Percentiles rank a stretch among this genome's conserved stretches.
These are phyloP conservation scores for Fusarium staphyleae DNA, from an alignment of 2,329 filamentous ascomycete genomes.

Conservation along the genomic window DNA sequence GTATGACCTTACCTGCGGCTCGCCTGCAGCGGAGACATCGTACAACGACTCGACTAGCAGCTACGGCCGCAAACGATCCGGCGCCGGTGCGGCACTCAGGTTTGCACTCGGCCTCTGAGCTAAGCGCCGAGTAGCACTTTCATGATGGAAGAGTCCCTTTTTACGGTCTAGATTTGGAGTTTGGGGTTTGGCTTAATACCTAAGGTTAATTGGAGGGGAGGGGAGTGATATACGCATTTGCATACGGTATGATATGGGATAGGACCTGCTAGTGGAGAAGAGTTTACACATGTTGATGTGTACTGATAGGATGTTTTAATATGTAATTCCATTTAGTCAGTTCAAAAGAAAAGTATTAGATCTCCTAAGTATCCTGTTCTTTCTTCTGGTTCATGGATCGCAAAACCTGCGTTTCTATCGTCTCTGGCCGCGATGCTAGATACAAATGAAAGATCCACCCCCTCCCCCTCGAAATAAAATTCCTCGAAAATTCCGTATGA, in stretches of 20 bases:
- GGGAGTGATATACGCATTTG: constrained; percentile 15
- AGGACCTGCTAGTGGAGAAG: neutral
- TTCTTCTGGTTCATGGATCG: too few relatives aligned
- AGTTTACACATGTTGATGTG: constrained; percentile 11
- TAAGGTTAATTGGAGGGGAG: constrained; percentile 24
- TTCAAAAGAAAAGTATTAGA: constrained; percentile 20
- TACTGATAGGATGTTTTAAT: constrained; percentile 7
- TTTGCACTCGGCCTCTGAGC: constrained; percentile 13
- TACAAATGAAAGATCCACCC: too few relatives aligned
- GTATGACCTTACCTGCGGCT: constrained; percentile 49
- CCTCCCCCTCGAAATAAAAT: too few relatives aligned
- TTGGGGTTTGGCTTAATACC: constrained; percentile 27
- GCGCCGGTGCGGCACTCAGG: neutral
- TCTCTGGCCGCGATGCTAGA: too few relatives aligned
- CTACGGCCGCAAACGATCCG: constrained; percentile 1
- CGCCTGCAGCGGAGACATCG: constrained; percentile 42
- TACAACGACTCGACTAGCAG: constrained; percentile 3
- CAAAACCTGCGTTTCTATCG: too few relatives aligned
- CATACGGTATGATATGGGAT: constrained; percentile 4
- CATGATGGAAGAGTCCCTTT: constrained; percentile 23
- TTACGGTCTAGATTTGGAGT: constrained; percentile 26
- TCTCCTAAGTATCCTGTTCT: neutral
- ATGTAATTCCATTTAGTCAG: constrained; percentile 25
- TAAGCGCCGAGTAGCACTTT: neutral
- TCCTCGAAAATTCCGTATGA: too few relatives aligned